Conservation (phyloP, 768 basidiomycete genomes). For the Leccinum obscurum region DNA sequence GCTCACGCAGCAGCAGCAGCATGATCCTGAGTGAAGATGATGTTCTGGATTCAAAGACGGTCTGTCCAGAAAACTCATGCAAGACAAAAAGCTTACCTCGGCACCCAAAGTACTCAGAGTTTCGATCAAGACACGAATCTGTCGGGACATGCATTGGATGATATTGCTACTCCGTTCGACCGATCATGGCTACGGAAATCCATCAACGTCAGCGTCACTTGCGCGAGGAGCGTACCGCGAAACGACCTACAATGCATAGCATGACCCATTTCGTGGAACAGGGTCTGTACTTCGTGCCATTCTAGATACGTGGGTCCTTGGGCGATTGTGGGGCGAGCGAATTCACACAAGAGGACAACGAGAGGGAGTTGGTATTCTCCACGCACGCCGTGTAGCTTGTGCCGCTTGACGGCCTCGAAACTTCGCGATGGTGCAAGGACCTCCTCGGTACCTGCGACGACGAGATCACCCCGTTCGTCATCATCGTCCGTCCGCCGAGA, state of each 20-base stretch:
- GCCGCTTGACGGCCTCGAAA: constrained; percentile 64
- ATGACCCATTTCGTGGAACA: constrained; percentile 99
- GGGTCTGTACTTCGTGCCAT: constrained; percentile 92
- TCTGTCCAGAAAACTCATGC: too few relatives aligned
- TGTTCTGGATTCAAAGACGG: too few relatives aligned
- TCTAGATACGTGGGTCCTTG: constrained; percentile 71
- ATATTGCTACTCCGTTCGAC: constrained; percentile 76
- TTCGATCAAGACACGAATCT: too few relatives aligned
- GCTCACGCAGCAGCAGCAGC: too few relatives aligned
- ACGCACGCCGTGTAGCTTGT: constrained; percentile 57
- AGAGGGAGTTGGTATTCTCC: constrained; percentile 87
- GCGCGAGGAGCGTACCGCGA: constrained; percentile 4
- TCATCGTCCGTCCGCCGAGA: constrained; percentile 92
- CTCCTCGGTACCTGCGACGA: constrained; percentile 38
- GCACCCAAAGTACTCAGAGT: too few relatives aligned
- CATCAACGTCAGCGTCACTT: constrained; percentile 5
- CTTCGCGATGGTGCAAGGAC: constrained; percentile 50
- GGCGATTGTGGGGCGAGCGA: constrained; percentile 60
- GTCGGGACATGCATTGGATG: too few relatives aligned
- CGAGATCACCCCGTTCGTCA: constrained; percentile 68
- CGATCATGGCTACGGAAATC: constrained; percentile 82
- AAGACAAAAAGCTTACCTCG: too few relatives aligned
- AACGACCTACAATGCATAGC: constrained; percentile 94
- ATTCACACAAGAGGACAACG: constrained; percentile 90
- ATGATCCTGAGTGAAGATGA: too few relatives aligned